Evolutionary conservation across 2,329 filamentous ascomycete species (phyloP).

Genomic region (Stagonosporopsis tanaceti): DNA sequence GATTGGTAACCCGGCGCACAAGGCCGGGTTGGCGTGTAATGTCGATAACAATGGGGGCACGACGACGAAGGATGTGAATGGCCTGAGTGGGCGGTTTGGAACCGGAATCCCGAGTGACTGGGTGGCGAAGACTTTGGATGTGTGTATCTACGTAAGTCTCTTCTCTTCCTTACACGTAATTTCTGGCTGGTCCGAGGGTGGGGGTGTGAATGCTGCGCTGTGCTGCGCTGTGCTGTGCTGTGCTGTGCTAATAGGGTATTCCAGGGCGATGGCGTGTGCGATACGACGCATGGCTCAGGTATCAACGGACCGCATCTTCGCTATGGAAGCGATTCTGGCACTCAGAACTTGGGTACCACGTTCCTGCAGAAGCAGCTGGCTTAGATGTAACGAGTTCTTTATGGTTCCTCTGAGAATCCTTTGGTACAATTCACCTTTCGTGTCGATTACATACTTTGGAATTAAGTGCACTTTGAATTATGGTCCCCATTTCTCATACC

Average conservation of each 20-base stretch:
- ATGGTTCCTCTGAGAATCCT: no score
- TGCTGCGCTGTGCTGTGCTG: neutral
- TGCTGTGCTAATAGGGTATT: neutral
- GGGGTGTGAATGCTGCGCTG: neutral
- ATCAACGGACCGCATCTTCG: conserved; percentile 43
- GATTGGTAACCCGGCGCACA: conserved; percentile 47
- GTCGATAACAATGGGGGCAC: conserved; percentile 47
- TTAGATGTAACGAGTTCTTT: neutral
- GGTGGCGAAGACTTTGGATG: conserved; percentile 48
- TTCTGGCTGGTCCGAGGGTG: no score
- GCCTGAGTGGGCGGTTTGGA: conserved; percentile 17
- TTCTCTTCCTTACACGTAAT: neutral
- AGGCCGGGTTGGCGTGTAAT: conserved; percentile 44
- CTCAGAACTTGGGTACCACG: conserved; percentile 40
- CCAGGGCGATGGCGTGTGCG: conserved; percentile 49
- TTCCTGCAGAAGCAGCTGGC: conserved; percentile 30
- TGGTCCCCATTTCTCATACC: no score
- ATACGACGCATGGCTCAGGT: conserved; percentile 42
- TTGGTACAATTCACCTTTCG: neutral
- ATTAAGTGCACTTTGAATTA: neutral
- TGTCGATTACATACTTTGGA: neutral
- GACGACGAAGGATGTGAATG: conserved; percentile 45
- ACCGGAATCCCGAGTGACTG: conserved; percentile 40
- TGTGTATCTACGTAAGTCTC: conserved; percentile 44
- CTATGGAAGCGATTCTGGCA: conserved; percentile 35